Base-by-base conservation (phyloP, 768 basidiomycete genomes). In the Leccinum subtestaceum region DNA sequence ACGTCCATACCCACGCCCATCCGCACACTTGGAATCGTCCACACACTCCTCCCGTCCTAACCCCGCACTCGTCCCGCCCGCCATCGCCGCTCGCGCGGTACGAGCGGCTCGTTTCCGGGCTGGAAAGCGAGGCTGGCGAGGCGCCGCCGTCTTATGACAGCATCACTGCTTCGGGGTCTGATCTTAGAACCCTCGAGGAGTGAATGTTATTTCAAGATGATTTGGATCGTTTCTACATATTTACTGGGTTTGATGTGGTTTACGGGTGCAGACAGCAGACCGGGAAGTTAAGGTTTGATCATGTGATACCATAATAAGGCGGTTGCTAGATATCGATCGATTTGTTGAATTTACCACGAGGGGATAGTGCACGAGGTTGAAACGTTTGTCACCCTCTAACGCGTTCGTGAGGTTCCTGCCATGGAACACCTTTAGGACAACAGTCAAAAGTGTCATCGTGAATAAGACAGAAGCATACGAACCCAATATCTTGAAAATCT, bases 41-140 rank as follows among this genome's bases (percentile, higher is more conserved):
- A 29, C 56, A 46, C 17, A 19, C 54, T 0, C 52, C 54, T 0
- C 52, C 29, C 1, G n/a, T 17, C 25, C 32, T 32, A 29, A 60
- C 56, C 10, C 61, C 62, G 2, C 58, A 57, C 25, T 23, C 53
- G 4, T 65, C 67, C 19, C 60, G 55, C 5, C 67, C 67, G 8
- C 55, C 69, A 3, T 67, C 67, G 2, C 69, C 66, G 34, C 58
- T 69, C 15, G 75, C 74, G 27, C 83, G 84, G 59, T 96, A 90
- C 69, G 93, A 94, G 67, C 80, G 91, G 38, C 81, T 98, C 19
- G 81, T 97, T 51, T 84, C 90, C 1, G 95, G 95, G n/a, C 85
- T 89, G 70, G 91, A 91, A 70, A 89, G 82, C 36, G 87, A 90
- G 65, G 77, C 77, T 8, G 95, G 95, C 3, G 95, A 97, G 68